phyloP scores from a whole-genome alignment of 768 basidiomycete species.

The Termitomyces sp. region DNA sequence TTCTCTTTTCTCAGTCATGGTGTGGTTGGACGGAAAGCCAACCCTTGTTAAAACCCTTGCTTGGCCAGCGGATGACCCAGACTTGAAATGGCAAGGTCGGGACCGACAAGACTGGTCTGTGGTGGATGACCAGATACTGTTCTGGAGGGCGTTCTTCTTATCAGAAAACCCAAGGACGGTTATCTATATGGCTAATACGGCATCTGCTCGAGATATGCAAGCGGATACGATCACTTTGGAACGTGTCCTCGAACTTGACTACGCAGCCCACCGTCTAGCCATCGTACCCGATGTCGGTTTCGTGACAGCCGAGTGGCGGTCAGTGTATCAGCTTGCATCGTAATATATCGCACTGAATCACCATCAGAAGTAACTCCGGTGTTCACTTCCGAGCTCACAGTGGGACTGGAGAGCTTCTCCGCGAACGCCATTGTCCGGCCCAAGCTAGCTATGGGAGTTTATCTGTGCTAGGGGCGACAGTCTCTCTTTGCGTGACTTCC shows the following conservation, averaged over 20 bases:
- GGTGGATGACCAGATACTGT: too few relatives aligned
- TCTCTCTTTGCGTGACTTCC: conserved; percentile 2
- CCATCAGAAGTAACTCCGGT: background rate
- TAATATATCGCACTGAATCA: background rate
- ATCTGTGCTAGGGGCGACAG: conserved; percentile 1
- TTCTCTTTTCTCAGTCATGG: too few relatives aligned
- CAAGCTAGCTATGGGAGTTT: conserved; percentile 5
- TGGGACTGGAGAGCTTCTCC: conserved; percentile 9
- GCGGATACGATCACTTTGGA: background rate
- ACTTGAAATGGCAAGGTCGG: too few relatives aligned
- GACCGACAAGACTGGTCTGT: too few relatives aligned
- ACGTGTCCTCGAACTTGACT: conserved; percentile 6
- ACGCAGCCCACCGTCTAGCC: conserved; percentile 4
- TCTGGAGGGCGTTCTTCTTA: too few relatives aligned
- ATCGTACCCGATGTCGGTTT: background rate
- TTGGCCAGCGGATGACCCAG: too few relatives aligned
- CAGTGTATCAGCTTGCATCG: background rate
- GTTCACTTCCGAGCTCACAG: conserved; percentile 8
- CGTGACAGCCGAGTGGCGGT: background rate
- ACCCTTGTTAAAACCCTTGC: too few relatives aligned
- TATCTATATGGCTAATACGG: background rate
- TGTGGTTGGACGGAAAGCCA: too few relatives aligned
- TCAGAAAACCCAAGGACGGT: background rate
- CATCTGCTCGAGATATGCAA: background rate
- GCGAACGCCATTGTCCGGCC: conserved; percentile 5